Evolutionary conservation across 306 rosid species (phyloP).

Genomic region (Senna siamea): DNA sequence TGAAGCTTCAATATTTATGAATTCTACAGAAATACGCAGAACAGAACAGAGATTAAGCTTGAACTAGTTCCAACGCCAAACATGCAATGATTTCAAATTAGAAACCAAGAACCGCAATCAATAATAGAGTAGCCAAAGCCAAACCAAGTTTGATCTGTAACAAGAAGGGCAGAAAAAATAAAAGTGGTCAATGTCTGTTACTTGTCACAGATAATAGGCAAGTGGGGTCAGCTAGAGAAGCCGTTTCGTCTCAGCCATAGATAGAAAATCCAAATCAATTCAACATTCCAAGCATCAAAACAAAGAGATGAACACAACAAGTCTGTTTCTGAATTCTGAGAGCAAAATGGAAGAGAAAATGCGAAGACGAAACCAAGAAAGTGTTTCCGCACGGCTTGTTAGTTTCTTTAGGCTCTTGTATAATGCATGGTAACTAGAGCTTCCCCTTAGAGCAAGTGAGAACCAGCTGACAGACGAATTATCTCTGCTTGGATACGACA

Average conservation of each 20-base stretch:
- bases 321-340: not conserved
- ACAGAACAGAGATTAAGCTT: slow-evolving; percentile 27
- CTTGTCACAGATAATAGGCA: slow-evolving; percentile 37
- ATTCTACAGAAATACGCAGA: slow-evolving; percentile 22
- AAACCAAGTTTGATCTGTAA: slow-evolving; percentile 35
- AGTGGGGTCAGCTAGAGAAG: slow-evolving; percentile 40
- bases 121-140: slow-evolving; percentile 26
- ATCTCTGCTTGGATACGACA: too few relatives aligned
- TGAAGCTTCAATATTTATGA: slow-evolving; percentile 26
- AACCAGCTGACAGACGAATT: too few relatives aligned
- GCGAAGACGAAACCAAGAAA: not conserved
- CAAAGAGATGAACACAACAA: slow-evolving; percentile 25
- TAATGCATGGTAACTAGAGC: too few relatives aligned
- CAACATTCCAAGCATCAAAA: slow-evolving; percentile 20
- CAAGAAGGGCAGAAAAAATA: not conserved
- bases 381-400: not conserved
- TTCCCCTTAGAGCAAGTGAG: too few relatives aligned
- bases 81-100: slow-evolving; percentile 16
- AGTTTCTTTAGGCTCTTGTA: too few relatives aligned
- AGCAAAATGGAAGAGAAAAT: slow-evolving; percentile 4
- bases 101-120: slow-evolving; percentile 33
- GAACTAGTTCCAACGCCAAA: slow-evolving; percentile 26
- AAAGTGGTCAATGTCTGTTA: slow-evolving; percentile 31
- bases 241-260: slow-evolving; percentile 21
- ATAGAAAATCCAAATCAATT: slow-evolving; percentile 32